phyloP scores from a whole-genome alignment of 768 basidiomycete species.

The Cyathus striatus region DNA sequence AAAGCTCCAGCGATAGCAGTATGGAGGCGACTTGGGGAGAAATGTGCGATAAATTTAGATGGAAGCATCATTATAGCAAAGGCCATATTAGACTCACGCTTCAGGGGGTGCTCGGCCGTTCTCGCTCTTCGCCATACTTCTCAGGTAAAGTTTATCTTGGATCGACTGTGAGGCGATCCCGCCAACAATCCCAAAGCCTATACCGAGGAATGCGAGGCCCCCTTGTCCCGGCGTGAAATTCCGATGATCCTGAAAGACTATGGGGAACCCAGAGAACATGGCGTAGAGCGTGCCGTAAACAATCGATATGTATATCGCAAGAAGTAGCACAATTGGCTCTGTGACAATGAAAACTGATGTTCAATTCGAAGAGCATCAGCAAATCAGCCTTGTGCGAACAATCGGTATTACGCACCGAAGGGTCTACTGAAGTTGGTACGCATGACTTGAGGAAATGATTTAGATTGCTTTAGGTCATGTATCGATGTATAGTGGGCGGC shows the following conservation, averaged over 20 bases:
- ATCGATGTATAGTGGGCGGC: slow-evolving; percentile 41
- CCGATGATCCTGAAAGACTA: slow-evolving; percentile 50
- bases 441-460: slow-evolving; percentile 36
- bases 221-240: slow-evolving; percentile 48
- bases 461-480: slow-evolving; percentile 40
- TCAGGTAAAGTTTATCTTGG: slow-evolving; percentile 49
- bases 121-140: slow-evolving; percentile 40
- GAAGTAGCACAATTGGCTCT: slow-evolving; percentile 58
- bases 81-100: slow-evolving; percentile 32
- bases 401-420: slow-evolving; percentile 35
- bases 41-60: neutral
- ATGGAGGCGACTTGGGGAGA: slow-evolving; percentile 45
- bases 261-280: slow-evolving; percentile 58
- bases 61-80: neutral
- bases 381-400: slow-evolving; percentile 1
- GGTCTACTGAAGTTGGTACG: slow-evolving; percentile 49
- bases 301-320: slow-evolving; percentile 56
- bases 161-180: slow-evolving; percentile 49
- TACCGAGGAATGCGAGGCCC: slow-evolving; percentile 60
- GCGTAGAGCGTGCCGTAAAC: slow-evolving; percentile 62
- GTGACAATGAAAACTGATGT: slow-evolving; percentile 50
- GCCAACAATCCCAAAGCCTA: slow-evolving; percentile 51
- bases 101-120: slow-evolving; percentile 54
- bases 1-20: slow-evolving; percentile 50
- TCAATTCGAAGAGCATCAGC: slow-evolving; percentile 1